Conservation (phyloP, 371 early-diverging fungal species). For the Mucor saturninus region DNA sequence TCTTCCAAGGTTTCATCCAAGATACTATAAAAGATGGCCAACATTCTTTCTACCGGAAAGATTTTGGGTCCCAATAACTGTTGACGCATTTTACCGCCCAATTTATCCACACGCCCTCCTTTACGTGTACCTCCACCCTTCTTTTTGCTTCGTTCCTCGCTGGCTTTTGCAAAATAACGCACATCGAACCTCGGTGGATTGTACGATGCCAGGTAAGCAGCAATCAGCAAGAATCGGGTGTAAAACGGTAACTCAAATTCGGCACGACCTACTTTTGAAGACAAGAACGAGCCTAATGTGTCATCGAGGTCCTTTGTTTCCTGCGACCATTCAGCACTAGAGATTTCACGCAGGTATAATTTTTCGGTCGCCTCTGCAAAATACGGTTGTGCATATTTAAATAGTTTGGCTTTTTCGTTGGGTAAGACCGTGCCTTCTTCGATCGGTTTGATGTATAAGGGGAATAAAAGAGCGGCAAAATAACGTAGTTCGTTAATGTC, state of each 20-base stretch:
- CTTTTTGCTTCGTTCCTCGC: slow-evolving; percentile 59
- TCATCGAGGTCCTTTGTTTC: slow-evolving; percentile 32
- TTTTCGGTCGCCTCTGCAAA: slow-evolving; percentile 82
- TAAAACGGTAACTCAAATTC: slow-evolving; percentile 76
- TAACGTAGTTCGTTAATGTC: slow-evolving; percentile 88
- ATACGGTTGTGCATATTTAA: slow-evolving; percentile 74
- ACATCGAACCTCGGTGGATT: slow-evolving; percentile 89
- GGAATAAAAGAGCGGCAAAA: slow-evolving; percentile 76
- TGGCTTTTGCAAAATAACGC: slow-evolving; percentile 76
- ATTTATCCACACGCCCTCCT: slow-evolving; percentile 33
- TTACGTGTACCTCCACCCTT: slow-evolving; percentile 49
- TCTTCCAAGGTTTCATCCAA: slow-evolving; percentile 71
- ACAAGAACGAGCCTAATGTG: slow-evolving; percentile 9
- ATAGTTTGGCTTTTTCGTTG: slow-evolving; percentile 71
- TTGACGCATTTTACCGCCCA: slow-evolving; percentile 72
- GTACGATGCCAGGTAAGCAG: slow-evolving; percentile 90
- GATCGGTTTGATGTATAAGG: slow-evolving; percentile 82
- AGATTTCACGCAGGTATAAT: slow-evolving; percentile 83
- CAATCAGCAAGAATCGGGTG: slow-evolving; percentile 84
- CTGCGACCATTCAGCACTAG: slow-evolving; percentile 80
- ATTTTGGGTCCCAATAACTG: slow-evolving; percentile 89
- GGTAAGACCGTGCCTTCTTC: slow-evolving; percentile 67
- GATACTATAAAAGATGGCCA: slow-evolving; percentile 94
- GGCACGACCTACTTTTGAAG: slow-evolving; percentile 26
- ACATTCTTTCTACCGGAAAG: slow-evolving; percentile 91